phyloP scores from a whole-genome alignment of 1,284 basidiomycete species.

The Ganoderma sinense region DNA sequence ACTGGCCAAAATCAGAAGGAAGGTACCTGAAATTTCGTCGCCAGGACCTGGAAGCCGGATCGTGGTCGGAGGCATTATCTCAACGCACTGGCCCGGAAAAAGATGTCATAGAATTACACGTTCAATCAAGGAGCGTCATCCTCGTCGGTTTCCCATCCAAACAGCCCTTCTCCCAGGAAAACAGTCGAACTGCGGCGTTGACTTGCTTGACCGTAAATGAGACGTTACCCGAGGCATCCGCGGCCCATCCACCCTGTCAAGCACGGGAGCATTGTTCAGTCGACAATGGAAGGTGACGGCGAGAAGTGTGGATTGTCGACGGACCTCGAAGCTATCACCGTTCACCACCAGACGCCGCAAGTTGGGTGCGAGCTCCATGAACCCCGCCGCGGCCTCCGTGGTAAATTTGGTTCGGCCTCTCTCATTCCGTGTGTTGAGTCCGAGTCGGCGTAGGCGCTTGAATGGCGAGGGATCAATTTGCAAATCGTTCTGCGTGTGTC shows the following conservation, averaged over 20 bases:
- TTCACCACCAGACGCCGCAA: neutral
- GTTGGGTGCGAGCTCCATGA: neutral
- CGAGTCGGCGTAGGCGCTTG: neutral
- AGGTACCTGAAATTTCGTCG: neutral
- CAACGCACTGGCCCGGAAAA: neutral
- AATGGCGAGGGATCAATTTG: neutral
- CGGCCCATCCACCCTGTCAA: neutral
- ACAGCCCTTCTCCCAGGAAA: neutral
- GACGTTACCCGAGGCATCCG: neutral
- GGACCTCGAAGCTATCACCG: neutral
- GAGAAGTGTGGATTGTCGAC: neutral
- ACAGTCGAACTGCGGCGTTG: neutral
- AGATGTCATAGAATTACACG: neutral
- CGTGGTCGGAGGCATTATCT: neutral
- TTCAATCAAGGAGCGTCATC: neutral
- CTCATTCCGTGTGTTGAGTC: neutral
- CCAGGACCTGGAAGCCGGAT: neutral
- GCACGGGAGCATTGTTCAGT: neutral
- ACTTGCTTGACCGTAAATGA: neutral
- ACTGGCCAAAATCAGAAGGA: neutral
- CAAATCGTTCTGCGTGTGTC: neutral
- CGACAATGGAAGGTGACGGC: neutral
- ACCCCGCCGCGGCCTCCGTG: neutral
- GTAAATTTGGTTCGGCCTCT: neutral
- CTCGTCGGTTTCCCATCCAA: neutral